These are phyloP conservation scores for Boehmeria nivea DNA, from an alignment of 306 rosid genomes.

Conservation along the genomic window DNA sequence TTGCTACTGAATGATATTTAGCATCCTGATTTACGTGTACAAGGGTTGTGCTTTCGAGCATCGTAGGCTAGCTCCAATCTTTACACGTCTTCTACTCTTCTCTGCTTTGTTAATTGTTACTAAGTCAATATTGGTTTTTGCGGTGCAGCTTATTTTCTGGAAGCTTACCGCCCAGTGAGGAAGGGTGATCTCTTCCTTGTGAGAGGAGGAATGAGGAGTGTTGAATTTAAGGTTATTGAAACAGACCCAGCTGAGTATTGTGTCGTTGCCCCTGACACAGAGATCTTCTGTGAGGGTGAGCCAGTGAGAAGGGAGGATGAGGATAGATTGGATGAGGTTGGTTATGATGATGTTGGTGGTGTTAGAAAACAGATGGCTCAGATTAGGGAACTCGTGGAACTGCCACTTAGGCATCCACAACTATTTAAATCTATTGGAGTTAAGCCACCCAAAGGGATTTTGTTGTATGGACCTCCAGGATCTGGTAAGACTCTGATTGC, in stretches of 20 bases:
- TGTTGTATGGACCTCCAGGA: conserved; percentile 90
- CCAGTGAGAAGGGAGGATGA: conserved; percentile 90
- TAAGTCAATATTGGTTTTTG: conserved; percentile 8
- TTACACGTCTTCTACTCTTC: no score
- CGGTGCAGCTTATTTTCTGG: conserved; percentile 78
- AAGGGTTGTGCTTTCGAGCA: no score
- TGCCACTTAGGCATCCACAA: conserved; percentile 95
- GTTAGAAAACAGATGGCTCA: conserved; percentile 98
- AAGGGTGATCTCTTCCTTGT: conserved; percentile 93
- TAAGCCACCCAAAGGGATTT: conserved; percentile 96
- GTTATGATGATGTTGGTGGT: conserved; percentile 97
- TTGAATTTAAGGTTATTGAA: conserved; percentile 97
- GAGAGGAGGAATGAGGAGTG: conserved; percentile 97
- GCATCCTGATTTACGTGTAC: no score
- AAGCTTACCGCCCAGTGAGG: conserved; percentile 91
- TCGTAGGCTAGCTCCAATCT: no score
- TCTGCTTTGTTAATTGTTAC: no score
- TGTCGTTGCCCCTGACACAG: conserved; percentile 97
- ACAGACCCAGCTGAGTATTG: conserved; percentile 90
- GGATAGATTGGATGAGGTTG: conserved; percentile 91
- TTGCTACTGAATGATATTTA: no score
- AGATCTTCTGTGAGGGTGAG: conserved; percentile 95
- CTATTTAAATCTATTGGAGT: conserved; percentile 91
- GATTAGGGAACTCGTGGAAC: conserved; percentile 83
- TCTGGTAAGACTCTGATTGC: conserved; percentile 93